Conservation (phyloP, 2,329 filamentous ascomycete genomes). For the Fragosphaeria purpurea region DNA sequence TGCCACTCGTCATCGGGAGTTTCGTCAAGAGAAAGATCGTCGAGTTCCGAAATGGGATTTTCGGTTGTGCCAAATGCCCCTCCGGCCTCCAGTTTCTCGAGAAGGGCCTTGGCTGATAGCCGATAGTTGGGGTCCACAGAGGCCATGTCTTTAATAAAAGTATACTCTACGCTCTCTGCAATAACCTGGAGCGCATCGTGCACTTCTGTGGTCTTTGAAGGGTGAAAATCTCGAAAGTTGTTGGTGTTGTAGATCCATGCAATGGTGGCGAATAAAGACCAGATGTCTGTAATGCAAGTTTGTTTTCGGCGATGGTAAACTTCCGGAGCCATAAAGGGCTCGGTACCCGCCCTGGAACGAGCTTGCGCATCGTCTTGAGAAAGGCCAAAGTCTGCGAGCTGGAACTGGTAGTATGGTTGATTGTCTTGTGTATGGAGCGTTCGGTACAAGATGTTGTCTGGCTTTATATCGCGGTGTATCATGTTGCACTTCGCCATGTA, state of each 20-base stretch:
- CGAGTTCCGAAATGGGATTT: too few species aligned
- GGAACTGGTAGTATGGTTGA: constrained; percentile 46
- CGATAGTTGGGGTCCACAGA: constrained; percentile 1
- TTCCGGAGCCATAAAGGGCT: constrained; percentile 21
- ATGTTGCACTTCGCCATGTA: constrained; percentile 47
- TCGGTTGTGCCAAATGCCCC: too few species aligned
- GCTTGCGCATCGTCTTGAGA: constrained; percentile 49
- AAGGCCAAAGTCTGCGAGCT: constrained; percentile 90
- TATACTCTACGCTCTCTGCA: neutral
- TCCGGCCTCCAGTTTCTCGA: too few species aligned
- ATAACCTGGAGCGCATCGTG: constrained; percentile 10
- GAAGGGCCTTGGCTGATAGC: neutral
- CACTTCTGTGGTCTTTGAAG: neutral
- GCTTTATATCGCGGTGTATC: constrained; percentile 94
- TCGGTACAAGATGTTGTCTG: constrained; percentile 87
- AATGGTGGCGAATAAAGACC: constrained; percentile 22
- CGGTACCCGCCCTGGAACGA: constrained; percentile 16
- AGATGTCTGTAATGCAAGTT: constrained; percentile 19
- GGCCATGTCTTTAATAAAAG: constrained; percentile 1
- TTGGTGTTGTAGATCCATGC: constrained; percentile 16
- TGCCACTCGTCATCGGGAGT: neutral
- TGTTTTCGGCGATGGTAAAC: constrained; percentile 14
- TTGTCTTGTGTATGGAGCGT: constrained; percentile 27
- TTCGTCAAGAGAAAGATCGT: too few species aligned
- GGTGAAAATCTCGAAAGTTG: constrained; percentile 11